Conservation (phyloP, 192 early-diverging fungal genomes). For the Powellomyces hirtus region DNA sequence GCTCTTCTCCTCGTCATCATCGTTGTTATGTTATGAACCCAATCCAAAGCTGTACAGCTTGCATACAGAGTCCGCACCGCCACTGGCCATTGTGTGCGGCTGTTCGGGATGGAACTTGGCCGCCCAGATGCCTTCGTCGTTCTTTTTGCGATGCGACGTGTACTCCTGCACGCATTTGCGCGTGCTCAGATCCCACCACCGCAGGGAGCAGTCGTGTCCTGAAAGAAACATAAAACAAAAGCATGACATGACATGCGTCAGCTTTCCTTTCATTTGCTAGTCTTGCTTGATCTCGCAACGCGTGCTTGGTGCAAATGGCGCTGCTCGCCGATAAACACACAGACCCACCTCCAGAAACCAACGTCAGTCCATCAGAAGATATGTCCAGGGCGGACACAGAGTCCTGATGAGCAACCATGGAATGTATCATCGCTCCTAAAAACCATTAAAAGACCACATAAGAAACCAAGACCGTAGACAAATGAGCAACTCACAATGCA, state of each 20-base stretch:
- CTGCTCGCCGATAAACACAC: not conserved
- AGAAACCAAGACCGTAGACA: too few relatives aligned
- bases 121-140: conserved; percentile 71
- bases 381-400: conserved; percentile 66
- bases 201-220: conserved; percentile 76
- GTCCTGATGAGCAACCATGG: conserved; percentile 68
- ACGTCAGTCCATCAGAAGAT: conserved; percentile 55
- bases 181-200: conserved; percentile 72
- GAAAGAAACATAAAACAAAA: too few relatives aligned
- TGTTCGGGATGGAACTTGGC: conserved; percentile 22
- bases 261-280: too few relatives aligned
- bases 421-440: conserved; percentile 43
- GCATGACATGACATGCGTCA: too few relatives aligned
- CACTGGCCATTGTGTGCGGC: conserved; percentile 8
- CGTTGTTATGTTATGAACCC: not conserved
- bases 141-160: conserved; percentile 63
- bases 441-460: too few relatives aligned
- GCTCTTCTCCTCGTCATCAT: too few relatives aligned
- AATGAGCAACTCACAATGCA: conserved; percentile 5
- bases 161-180: conserved; percentile 70
- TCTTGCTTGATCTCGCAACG: not conserved
- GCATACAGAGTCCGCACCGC: conserved; percentile 22
- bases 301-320: not conserved
- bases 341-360: conserved; percentile 69
- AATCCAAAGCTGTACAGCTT: conserved; percentile 23